Percentiles rank a stretch among this genome's conserved stretches.
Conservation (phyloP, 331 rosid genomes). For the Erythrophleum ivorense region DNA sequence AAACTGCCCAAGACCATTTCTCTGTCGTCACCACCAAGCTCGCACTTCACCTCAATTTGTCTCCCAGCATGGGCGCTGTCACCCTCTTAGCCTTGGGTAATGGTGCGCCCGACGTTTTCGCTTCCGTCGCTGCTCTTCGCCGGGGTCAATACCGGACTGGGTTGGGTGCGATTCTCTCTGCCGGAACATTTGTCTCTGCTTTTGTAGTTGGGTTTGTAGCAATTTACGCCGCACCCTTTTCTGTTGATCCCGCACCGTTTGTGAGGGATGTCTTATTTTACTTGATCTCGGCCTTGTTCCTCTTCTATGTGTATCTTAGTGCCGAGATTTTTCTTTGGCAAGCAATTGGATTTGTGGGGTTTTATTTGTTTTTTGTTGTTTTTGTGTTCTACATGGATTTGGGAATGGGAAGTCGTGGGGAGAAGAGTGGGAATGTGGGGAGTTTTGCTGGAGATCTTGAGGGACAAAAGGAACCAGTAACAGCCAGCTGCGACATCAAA, state of each 20-base stretch:
- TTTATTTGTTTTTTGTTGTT: slow-evolving; percentile 82
- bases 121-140: slow-evolving; percentile 87
- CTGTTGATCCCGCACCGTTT: slow-evolving; percentile 74
- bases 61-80: slow-evolving; percentile 90
- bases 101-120: slow-evolving; percentile 91
- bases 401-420: slow-evolving; percentile 52
- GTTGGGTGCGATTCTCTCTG: slow-evolving; percentile 86
- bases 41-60: slow-evolving; percentile 68
- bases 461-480: slow-evolving; percentile 32
- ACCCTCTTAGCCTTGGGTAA: slow-evolving; percentile 89
- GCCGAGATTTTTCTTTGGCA: slow-evolving; percentile 97
- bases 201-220: slow-evolving; percentile 95
- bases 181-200: slow-evolving; percentile 91
- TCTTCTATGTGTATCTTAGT: slow-evolving; percentile 85
- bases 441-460: slow-evolving; percentile 51
- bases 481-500: slow-evolving; percentile 40
- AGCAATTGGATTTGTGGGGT: slow-evolving; percentile 80
- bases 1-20: slow-evolving; percentile 87
- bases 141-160: slow-evolving; percentile 81
- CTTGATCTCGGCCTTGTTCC: slow-evolving; percentile 70
- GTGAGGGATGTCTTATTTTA: slow-evolving; percentile 85
- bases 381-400: slow-evolving; percentile 94
- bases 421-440: slow-evolving; percentile 39
- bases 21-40: slow-evolving; percentile 79
- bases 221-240: slow-evolving; percentile 83